Base-by-base conservation (phyloP, 306 rosid genomes). In the Delonix regia region DNA sequence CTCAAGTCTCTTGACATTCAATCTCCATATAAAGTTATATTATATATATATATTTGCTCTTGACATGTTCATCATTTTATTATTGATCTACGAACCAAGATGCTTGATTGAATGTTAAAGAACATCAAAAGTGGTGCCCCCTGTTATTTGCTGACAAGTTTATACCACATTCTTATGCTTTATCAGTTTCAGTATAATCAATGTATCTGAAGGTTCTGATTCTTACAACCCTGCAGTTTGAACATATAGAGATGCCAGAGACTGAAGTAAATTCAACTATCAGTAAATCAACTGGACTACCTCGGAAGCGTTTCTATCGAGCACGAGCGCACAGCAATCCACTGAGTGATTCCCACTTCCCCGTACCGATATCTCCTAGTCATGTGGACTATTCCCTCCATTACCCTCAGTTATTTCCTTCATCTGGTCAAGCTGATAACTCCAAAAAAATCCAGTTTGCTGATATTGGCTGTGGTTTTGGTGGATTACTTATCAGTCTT, bases 291-390 rank as follows among this genome's bases (percentile, higher is more conserved):
- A 95, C 96, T 47, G 98, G 97, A 67, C 87, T 95, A 78, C 99
- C 97, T 36, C 90, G 98, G 15, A 95, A 95, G 91, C 94, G 99
- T 47, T 95, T 95, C 90, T 95, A 95, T 82, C 86, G 99, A 25
- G 99, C 97, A 79, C 85, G 99, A 81, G 99, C 99, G 0, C 98
- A 92, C 85, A 95, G 97, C 89, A 92, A 95, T 89, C 99, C 99
- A 18, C 82, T 92, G 73, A 95, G 98, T 51, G 99, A 95, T 82
- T 95, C 96, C 61, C 99, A 95, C 83, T 95, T 95, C 82, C 98
- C 98, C 14, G 85, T 95, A 73, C 97, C 97, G 9, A 78, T 88
- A 73, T 85, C 90, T 66, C 96, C 99, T 12, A 65, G 74, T 68
- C 96, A 91, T 51, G 89, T 95, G 34, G 93, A 93, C 71, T 88